A percentile compares a stretch with the other conserved stretches of the same genome.
Conservation (phyloP, 768 basidiomycete species). For the Flagelloscypha sp. region DNA sequence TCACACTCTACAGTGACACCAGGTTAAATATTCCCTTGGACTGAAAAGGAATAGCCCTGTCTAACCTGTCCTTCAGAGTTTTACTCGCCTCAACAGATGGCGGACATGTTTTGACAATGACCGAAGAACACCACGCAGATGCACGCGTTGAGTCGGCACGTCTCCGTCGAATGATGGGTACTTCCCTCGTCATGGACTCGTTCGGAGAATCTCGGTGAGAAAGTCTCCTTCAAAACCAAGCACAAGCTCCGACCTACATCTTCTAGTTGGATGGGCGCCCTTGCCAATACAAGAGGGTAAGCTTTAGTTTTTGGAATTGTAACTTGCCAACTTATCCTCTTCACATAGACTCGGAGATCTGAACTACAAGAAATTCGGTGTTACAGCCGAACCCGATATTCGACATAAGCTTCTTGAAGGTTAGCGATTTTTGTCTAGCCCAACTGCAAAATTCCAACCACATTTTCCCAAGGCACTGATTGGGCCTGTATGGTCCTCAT, state of each 20-base stretch:
- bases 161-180: constrained; percentile 83
- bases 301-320: constrained; percentile 15
- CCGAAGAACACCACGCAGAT: constrained; percentile 95
- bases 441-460: background rate
- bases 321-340: background rate
- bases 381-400: constrained; percentile 91
- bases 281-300: constrained; percentile 87
- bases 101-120: constrained; percentile 76
- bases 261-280: constrained; percentile 84
- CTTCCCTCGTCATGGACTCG: constrained; percentile 83
- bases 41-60: too few relatives aligned
- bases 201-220: constrained; percentile 84
- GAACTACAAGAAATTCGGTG: constrained; percentile 81
- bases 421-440: constrained; percentile 19
- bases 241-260: constrained; percentile 3
- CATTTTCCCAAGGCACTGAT: constrained; percentile 47
- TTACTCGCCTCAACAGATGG: constrained; percentile 67
- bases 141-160: constrained; percentile 77
- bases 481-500: constrained; percentile 84
- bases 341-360: constrained; percentile 77
- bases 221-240: background rate
- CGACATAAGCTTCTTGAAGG: constrained; percentile 68
- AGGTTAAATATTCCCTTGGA: too few relatives aligned
- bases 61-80: too few relatives aligned
- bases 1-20: constrained; percentile 59